Evolutionary conservation across 805 yeast genomes (phyloP).

Genomic region (Saccharomycopsis synnaedendra): DNA sequence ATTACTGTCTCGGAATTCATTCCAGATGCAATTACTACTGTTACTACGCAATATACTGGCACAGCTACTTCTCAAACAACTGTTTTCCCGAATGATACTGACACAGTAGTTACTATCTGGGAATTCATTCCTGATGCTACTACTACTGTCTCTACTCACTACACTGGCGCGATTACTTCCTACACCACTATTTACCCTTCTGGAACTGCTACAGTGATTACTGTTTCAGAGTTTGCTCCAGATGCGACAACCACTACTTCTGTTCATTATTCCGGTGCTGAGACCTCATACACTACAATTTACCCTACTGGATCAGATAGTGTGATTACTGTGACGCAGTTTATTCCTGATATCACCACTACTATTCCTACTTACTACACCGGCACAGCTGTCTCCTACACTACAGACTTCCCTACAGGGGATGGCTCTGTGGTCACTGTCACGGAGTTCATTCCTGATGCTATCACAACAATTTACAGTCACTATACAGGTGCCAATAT

Average conservation of each 20-base stretch:
- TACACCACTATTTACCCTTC: not conserved
- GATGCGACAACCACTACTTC: slow-evolving; percentile 1
- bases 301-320: not conserved
- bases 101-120: not conserved
- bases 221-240: slow-evolving; percentile 5
- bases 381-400: not conserved
- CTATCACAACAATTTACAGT: not conserved
- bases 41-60: slow-evolving; percentile 4
- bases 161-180: slow-evolving; percentile 1
- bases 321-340: not conserved
- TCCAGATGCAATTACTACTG: not conserved
- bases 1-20: not conserved
- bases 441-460: not conserved
- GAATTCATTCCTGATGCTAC: not conserved
- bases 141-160: not conserved
- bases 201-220: not conserved
- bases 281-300: not conserved
- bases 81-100: slow-evolving; percentile 3
- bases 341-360: not conserved
- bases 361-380: not conserved
- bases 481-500: not conserved
- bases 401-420: not conserved
- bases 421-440: not conserved
- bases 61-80: not conserved
- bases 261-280: not conserved